phyloP scores from a whole-genome alignment of 345 rosid genomes.

The Capsella bursapastoris region DNA sequence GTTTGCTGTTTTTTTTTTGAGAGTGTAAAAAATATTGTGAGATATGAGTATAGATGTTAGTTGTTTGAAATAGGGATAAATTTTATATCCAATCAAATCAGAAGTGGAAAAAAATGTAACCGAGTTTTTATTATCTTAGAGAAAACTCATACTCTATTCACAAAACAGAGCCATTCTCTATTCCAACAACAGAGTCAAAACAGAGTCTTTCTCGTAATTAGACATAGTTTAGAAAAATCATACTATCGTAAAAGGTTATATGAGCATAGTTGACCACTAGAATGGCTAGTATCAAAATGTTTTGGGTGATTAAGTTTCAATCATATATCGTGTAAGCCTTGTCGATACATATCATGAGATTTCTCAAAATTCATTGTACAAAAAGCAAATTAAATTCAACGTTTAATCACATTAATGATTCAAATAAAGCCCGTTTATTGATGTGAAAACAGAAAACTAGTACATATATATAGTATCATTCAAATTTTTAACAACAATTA shows the following conservation, averaged over 20 bases:
- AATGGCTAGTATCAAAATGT: background rate
- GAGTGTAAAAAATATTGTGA: conserved; percentile 36
- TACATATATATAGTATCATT: too few relatives aligned
- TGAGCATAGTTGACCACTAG: background rate
- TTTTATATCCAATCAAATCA: conserved; percentile 2
- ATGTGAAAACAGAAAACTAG: too few relatives aligned
- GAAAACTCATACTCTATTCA: background rate
- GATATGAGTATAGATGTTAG: conserved; percentile 37
- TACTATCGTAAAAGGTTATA: background rate
- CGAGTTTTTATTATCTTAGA: background rate
- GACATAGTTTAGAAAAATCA: background rate
- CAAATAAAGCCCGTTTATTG: too few relatives aligned
- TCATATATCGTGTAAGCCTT: background rate
- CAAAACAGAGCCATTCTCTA: background rate
- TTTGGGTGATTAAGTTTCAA: background rate
- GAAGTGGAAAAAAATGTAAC: background rate
- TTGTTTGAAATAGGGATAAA: conserved; percentile 30
- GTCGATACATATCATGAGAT: background rate
- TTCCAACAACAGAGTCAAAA: background rate
- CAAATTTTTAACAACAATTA: background rate
- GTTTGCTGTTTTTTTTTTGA: conserved; percentile 6
- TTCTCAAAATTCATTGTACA: background rate
- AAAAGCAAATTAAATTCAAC: background rate
- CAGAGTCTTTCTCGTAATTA: background rate
- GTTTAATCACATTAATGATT: background rate